Evolutionary conservation across 2,329 filamentous ascomycete genomes (phyloP).

Genomic region (Atkinsonella hypoxylon): DNA sequence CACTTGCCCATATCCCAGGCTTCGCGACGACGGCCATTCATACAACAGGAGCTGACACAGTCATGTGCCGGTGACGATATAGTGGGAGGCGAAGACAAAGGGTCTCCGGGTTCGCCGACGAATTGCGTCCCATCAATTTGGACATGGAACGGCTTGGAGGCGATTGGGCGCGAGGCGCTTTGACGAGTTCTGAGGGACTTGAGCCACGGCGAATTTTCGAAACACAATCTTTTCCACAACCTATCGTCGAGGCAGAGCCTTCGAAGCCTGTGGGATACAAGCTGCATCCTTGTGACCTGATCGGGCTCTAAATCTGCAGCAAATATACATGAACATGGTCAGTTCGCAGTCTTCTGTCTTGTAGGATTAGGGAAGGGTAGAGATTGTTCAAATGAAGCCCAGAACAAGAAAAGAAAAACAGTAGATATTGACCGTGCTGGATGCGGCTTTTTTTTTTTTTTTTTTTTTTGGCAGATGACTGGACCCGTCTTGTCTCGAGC

Average conservation of each 20-base stretch:
- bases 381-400: too few species aligned
- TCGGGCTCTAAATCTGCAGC: slow-evolving; percentile 23
- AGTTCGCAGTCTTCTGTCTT: background rate
- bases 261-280: slow-evolving; percentile 54
- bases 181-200: slow-evolving; percentile 39
- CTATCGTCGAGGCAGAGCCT: slow-evolving; percentile 59
- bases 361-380: background rate
- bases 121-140: slow-evolving; percentile 9
- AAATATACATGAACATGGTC: background rate
- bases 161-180: slow-evolving; percentile 19
- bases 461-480: too few species aligned
- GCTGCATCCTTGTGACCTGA: slow-evolving; percentile 51
- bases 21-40: slow-evolving; percentile 8
- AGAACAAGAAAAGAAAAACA: too few species aligned
- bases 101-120: background rate
- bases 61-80: background rate
- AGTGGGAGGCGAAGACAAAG: background rate
- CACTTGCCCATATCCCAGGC: slow-evolving; percentile 59
- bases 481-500: too few species aligned
- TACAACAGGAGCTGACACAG: background rate
- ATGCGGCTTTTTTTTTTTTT: too few species aligned
- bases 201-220: slow-evolving; percentile 56
- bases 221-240: slow-evolving; percentile 67
- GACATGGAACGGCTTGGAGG: slow-evolving; percentile 1
- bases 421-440: too few species aligned